Conservation (phyloP, 177 flowering plant genomes). For the Telopea speciosissima region DNA sequence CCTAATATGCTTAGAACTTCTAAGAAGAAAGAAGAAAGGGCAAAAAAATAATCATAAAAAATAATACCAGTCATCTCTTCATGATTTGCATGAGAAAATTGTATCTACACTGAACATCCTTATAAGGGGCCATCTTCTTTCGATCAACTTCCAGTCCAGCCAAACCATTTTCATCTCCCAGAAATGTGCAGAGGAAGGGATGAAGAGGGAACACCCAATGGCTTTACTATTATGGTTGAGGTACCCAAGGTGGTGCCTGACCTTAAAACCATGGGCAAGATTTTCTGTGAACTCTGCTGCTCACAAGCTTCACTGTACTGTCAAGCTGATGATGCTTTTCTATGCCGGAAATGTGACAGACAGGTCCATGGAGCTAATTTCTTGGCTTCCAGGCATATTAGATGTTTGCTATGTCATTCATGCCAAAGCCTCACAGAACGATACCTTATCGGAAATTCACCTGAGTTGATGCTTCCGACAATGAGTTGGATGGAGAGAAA, state of each 20-base stretch:
- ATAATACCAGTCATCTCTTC: background rate
- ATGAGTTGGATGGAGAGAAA: slow-evolving; percentile 12
- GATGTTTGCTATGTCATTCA: slow-evolving; percentile 41
- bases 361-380: slow-evolving; percentile 65
- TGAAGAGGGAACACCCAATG: slow-evolving; percentile 14
- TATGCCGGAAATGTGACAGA: slow-evolving; percentile 49
- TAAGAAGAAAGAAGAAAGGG: no score
- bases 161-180: slow-evolving; percentile 2
- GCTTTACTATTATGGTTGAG: background rate
- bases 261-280: background rate
- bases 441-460: slow-evolving; percentile 35
- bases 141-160: slow-evolving; percentile 2
- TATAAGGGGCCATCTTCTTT: slow-evolving; percentile 12
- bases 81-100: slow-evolving; percentile 7
- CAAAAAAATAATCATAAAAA: no score
- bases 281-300: slow-evolving; percentile 45
- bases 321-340: slow-evolving; percentile 54
- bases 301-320: slow-evolving; percentile 45
- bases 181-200: slow-evolving; percentile 45
- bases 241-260: slow-evolving; percentile 1
- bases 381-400: slow-evolving; percentile 48
- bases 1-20: no score
- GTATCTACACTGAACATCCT: background rate
- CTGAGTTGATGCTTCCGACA: slow-evolving; percentile 27
- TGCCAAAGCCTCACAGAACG: slow-evolving; percentile 40